Base-by-base conservation (phyloP, 2,329 filamentous ascomycete genomes). In the Nemania sp. region DNA sequence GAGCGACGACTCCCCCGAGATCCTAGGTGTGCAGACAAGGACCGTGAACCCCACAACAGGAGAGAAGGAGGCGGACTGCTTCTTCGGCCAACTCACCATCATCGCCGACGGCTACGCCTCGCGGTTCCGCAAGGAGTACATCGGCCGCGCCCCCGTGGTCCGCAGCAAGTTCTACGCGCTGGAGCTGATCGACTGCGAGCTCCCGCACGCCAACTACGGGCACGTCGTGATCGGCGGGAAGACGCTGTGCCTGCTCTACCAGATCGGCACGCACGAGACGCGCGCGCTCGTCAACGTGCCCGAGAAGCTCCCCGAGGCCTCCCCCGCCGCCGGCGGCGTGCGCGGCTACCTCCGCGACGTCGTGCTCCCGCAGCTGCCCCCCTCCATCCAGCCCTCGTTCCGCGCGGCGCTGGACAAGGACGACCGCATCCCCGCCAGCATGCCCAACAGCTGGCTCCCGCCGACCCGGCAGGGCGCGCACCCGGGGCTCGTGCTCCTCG, bases 381-480 rank as follows among this genome's bases (percentile, higher is more conserved):
- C 86, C 22, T 83, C 85, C 61, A 87, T 97, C 0, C 92, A 88
- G 66, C 91, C 93, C 0, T 88, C 90, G 5, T 94, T 97, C 79
- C 82, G 86, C 72, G 87, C 85, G 41, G 96, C 96, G 2, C 84
- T 99, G 10, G 92, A 92, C 56, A 77, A 72, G 15, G 88, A 90
- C 72, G 92, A 92, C 75, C 89, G 89, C 73, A 88, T 98, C 68
- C 90, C 93, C 18, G 81, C 81, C 70, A 93, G 89, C 74, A 99
- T 99, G 96, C 96, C 96, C 60, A 99, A 98, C 82, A 95, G 92
- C 69, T 99, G 92, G 86, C 88, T 99, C 2, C 94, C 96, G 5
- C 89, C 96, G 0, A 87, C 89, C 0, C 82, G 81, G 52, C 92
- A 92, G 68, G 92, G 92, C 77, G 87, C 85, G 52, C 87, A 87